These are phyloP conservation scores for Alternaria longipes DNA, from an alignment of 2,329 filamentous ascomycete species.

Conservation along the genomic window DNA sequence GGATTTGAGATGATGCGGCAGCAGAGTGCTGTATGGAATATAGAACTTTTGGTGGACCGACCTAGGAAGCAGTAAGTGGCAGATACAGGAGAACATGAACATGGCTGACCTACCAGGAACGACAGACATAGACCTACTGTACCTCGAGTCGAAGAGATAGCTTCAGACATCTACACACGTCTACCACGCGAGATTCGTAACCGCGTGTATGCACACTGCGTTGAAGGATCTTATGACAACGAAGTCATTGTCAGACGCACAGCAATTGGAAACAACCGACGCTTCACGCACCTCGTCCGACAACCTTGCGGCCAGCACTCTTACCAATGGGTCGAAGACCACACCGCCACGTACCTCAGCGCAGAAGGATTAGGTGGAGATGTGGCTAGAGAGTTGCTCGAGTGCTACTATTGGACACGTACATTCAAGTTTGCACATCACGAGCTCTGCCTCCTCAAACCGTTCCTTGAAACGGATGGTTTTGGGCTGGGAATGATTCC, in stretches of 20 bases:
- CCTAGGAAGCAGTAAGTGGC: conserved; percentile 8
- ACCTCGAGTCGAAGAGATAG: not conserved
- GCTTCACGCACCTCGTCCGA: conserved; percentile 24
- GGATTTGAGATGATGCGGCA: conserved; percentile 3
- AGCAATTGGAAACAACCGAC: not conserved
- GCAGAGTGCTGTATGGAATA: not conserved
- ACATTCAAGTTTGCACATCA: conserved; percentile 32
- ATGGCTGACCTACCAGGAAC: conserved; percentile 12
- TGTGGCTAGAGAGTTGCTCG: conserved; percentile 26
- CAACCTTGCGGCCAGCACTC: conserved; percentile 19
- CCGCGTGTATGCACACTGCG: conserved; percentile 28
- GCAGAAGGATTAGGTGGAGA: conserved; percentile 6
- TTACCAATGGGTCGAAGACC: conserved; percentile 33
- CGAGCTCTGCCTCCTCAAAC: conserved; percentile 22
- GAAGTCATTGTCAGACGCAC: conserved; percentile 32
- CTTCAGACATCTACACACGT: conserved; percentile 12
- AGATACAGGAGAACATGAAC: not conserved
- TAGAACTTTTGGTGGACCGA: not conserved
- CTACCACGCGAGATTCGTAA: conserved; percentile 36
- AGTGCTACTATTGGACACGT: conserved; percentile 30
- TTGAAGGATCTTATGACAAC: conserved; percentile 29
- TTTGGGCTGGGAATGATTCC: conserved; percentile 23
- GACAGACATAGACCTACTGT: not conserved
- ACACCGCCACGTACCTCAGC: conserved; percentile 11
- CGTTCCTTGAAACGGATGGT: conserved; percentile 21